Evolutionary conservation across 345 rosid genomes (phyloP).

Genomic region (Brassica nigra): DNA sequence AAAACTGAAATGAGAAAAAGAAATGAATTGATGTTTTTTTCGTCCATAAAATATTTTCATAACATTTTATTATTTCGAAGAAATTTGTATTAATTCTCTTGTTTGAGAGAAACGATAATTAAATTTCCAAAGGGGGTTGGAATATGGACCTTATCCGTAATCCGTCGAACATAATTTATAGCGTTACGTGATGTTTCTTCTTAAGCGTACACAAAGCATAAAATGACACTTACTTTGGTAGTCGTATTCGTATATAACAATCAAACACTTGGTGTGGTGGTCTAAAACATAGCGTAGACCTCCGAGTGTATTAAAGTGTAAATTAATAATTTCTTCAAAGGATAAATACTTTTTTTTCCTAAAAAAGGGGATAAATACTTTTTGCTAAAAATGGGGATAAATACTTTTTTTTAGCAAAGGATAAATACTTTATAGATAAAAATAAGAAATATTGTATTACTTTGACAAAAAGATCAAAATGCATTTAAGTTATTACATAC

Average conservation of each 20-base stretch:
- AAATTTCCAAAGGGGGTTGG: neutral
- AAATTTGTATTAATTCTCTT: neutral
- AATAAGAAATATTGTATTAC: neutral
- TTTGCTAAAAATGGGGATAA: too few species aligned
- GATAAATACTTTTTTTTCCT: neutral
- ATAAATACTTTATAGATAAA: neutral
- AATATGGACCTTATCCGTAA: neutral
- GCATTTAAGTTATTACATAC: neutral
- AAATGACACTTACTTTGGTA: conserved; percentile 23
- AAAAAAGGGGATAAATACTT: too few species aligned
- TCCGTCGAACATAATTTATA: conserved; percentile 3
- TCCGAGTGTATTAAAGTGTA: neutral
- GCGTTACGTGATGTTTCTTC: conserved; percentile 33
- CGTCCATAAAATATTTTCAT: neutral
- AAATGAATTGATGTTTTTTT: conserved; percentile 9
- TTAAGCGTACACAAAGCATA: conserved; percentile 30
- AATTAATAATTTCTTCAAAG: neutral
- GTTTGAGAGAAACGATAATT: conserved; percentile 4
- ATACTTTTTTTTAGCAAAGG: too few species aligned
- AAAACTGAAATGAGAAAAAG: neutral
- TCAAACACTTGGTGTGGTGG: neutral
- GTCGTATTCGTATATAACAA: conserved; percentile 4
- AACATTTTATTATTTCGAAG: neutral
- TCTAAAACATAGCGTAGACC: neutral
- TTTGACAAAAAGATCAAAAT: neutral